Conservation (phyloP, 1,139 yeast genomes). For the Magnusiomyces suaveolens region DNA sequence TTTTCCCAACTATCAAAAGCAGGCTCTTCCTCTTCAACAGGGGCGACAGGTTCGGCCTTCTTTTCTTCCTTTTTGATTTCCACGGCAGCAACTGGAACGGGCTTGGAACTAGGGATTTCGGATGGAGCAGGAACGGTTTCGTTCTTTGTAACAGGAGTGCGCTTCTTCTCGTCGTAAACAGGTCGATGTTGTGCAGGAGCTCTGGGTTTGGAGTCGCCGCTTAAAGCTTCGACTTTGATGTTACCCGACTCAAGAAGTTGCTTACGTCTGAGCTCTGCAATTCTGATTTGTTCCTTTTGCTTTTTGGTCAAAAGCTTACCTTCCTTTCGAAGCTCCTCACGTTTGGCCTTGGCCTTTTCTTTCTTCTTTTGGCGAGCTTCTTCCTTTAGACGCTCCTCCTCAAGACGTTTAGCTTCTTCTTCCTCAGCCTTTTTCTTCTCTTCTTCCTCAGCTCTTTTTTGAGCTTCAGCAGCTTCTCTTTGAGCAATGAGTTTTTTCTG, state of each 20-base stretch:
- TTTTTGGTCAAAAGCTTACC: slow-evolving; percentile 77
- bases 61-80: slow-evolving; percentile 22
- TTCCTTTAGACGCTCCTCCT: slow-evolving; percentile 57
- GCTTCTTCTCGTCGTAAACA: slow-evolving; percentile 67
- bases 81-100: slow-evolving; percentile 28
- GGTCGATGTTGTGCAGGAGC: slow-evolving; percentile 28
- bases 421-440: slow-evolving; percentile 56
- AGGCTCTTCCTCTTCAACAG: slow-evolving; percentile 24
- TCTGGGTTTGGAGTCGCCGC: slow-evolving; percentile 33
- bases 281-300: slow-evolving; percentile 85
- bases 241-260: slow-evolving; percentile 71
- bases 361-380: slow-evolving; percentile 60
- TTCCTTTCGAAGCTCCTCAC: slow-evolving; percentile 85
- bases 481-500: slow-evolving; percentile 77
- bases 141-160: slow-evolving; percentile 27
- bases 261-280: slow-evolving; percentile 82
- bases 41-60: slow-evolving; percentile 17
- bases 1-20: slow-evolving; percentile 35
- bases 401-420: slow-evolving; percentile 44
- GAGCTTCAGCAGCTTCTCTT: slow-evolving; percentile 73
- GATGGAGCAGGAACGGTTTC: slow-evolving; percentile 19
- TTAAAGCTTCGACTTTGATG: slow-evolving; percentile 57
- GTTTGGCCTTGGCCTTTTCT: slow-evolving; percentile 65
- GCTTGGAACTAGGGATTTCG: slow-evolving; percentile 23
- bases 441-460: slow-evolving; percentile 75